These are phyloP conservation scores for Backusella morwellensis DNA, from an alignment of 192 early-diverging fungal genomes.

Conservation along the genomic window DNA sequence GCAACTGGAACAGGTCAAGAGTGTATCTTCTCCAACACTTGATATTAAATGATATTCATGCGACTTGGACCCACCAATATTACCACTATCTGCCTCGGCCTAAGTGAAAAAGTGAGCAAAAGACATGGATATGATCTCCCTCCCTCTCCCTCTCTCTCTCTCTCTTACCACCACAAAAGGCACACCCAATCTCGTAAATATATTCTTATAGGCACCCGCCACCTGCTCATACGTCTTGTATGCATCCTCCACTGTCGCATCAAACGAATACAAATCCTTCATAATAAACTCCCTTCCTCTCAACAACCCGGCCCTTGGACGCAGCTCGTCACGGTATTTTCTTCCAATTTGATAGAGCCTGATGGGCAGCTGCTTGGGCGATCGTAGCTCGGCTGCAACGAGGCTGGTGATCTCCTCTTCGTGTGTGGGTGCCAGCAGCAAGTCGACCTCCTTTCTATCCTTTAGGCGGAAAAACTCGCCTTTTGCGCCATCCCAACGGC, in stretches of 20 bases:
- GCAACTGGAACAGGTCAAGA: constrained; percentile 72
- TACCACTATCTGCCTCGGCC: constrained; percentile 90
- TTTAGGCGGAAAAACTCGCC: constrained; percentile 73
- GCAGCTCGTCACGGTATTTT: constrained; percentile 83
- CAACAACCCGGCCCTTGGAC: constrained; percentile 81
- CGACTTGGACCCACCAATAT: constrained; percentile 85
- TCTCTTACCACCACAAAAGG: constrained; percentile 66
- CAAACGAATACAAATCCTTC: constrained; percentile 95
- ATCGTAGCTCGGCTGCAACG: constrained; percentile 62
- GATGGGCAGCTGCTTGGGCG: constrained; percentile 76
- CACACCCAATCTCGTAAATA: constrained; percentile 75
- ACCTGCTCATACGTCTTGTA: constrained; percentile 75
- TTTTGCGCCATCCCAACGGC: constrained; percentile 74
- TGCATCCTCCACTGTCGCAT: constrained; percentile 63
- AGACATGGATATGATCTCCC: background rate
- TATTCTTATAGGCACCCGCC: constrained; percentile 70
- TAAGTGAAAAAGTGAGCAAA: constrained; percentile 13
- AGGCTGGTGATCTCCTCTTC: constrained; percentile 89
- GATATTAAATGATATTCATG: constrained; percentile 90
- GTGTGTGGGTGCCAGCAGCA: constrained; percentile 83
- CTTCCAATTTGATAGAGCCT: constrained; percentile 85
- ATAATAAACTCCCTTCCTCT: constrained; percentile 92
- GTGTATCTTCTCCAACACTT: constrained; percentile 75
- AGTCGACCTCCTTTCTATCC: constrained; percentile 72
- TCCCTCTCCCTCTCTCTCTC: background rate